These are phyloP conservation scores for Aspergillus nanangensis DNA, from an alignment of 495 filamentous ascomycete genomes.

Conservation along the genomic window DNA sequence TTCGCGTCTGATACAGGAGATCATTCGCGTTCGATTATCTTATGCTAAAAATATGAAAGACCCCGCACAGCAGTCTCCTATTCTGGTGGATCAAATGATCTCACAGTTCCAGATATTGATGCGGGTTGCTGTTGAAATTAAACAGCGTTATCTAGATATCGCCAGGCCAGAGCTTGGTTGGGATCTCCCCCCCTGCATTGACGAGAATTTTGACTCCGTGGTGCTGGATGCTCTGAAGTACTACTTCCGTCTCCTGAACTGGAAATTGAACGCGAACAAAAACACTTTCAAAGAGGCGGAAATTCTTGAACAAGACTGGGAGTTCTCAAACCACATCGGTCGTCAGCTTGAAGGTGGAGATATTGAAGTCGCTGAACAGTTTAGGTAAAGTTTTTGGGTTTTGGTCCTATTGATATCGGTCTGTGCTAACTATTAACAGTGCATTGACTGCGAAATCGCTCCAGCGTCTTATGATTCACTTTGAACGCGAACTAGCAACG, in stretches of 20 bases:
- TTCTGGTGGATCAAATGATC: constrained; percentile 96
- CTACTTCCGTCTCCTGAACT: constrained; percentile 95
- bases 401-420: too few relatives aligned
- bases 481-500: constrained; percentile 83
- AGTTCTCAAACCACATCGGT: constrained; percentile 88
- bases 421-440: constrained; percentile 24
- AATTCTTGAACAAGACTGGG: constrained; percentile 95
- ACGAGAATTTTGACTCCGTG: constrained; percentile 94
- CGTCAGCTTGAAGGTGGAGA: constrained; percentile 85
- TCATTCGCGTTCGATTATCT: constrained; percentile 86
- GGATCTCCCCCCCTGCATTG: constrained; percentile 93
- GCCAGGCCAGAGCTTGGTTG: constrained; percentile 87
- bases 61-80: constrained; percentile 72
- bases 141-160: constrained; percentile 78
- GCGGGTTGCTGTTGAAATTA: constrained; percentile 85
- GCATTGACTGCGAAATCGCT: constrained; percentile 88
- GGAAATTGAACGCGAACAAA: constrained; percentile 95
- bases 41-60: constrained; percentile 96
- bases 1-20: constrained; percentile 90
- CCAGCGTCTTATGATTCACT: constrained; percentile 79
- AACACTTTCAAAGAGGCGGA: constrained; percentile 99
- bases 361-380: constrained; percentile 98
- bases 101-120: constrained; percentile 92
- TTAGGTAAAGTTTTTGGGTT: constrained; percentile 51
- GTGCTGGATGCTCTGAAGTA: constrained; percentile 93